Evolutionary conservation across 345 rosid genomes (phyloP), one percentile per base, ranked within the genome.

Genomic region (Sonneratia alba): DNA sequence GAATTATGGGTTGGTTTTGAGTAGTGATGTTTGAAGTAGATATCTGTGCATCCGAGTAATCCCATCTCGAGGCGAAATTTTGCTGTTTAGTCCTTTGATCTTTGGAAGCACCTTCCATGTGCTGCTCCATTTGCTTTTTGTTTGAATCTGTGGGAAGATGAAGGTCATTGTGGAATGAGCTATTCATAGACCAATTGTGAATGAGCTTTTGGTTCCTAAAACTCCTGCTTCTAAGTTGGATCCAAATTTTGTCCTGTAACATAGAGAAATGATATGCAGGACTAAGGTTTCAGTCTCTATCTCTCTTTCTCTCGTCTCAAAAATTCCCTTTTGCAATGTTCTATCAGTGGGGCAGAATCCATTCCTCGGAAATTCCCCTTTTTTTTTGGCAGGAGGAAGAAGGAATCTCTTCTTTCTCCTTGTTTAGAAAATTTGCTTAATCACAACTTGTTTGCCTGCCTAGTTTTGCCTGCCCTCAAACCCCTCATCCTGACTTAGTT

Each of bases 1-100:
- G 27, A 43, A 36, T 64, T 69, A 49, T 53, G 57, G 61, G 69
- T 76, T 69, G 70, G 78, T 76, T 68, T 70, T 36, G 6, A 48
- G 76, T 72, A 53, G 83, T 75, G 57, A 15, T 37, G 36, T 14
- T 67, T 36, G 38, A 3, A 27, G 65, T 49, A 32, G 16, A 27
- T 61, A 62, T 62, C 37, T 62, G 66, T 34, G 38, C 12, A 9
- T 62, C 18, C 36, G 13, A 62, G 66, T 1, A 62, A 27, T 62
- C 66, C 37, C 37, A 27, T 27, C 38, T 27, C 8, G 37, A 62
- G 66, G 36, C 27, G 18, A n/a, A n/a, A 57, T 1, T 57, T 3
- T 3, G 34, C 5, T 21, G 9, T 7, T 62, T 62, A 3, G 18
- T 34, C 66, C 66, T 34, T 62, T 27, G 66, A 62, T 27, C 19